Conservation (phyloP, 2,329 filamentous ascomycete genomes). For the Nothophoma quercina region DNA sequence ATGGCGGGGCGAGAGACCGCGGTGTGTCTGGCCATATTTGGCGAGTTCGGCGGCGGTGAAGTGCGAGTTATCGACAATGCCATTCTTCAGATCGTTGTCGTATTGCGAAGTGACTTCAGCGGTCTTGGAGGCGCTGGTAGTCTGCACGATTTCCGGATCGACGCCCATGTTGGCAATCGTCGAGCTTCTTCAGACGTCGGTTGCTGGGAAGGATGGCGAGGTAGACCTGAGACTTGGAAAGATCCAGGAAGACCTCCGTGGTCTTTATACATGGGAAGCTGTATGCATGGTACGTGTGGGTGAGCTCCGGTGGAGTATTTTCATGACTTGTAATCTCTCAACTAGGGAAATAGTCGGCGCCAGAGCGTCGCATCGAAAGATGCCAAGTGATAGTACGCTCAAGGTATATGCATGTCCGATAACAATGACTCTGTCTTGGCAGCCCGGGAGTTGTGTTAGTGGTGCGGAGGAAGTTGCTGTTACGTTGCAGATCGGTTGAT, state of each 20-base stretch:
- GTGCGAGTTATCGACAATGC: conserved; percentile 10
- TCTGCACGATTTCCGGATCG: conserved; percentile 12
- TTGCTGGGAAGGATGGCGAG: background rate
- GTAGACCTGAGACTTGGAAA: conserved; percentile 2
- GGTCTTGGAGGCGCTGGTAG: background rate
- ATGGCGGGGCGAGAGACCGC: conserved; percentile 58
- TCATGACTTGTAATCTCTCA: conserved; percentile 15
- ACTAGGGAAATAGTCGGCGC: conserved; percentile 2
- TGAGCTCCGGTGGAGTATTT: background rate
- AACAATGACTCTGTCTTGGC: background rate
- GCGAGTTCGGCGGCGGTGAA: conserved; percentile 17
- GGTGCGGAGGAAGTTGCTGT: background rate
- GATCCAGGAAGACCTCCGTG: background rate
- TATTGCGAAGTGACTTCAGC: conserved; percentile 9
- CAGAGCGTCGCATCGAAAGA: background rate
- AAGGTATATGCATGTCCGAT: conserved; percentile 3
- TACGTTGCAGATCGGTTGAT: background rate
- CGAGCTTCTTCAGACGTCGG: background rate
- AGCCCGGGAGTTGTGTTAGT: background rate
- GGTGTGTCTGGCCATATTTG: conserved; percentile 24
- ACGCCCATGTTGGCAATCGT: conserved; percentile 7
- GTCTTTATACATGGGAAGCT: conserved; percentile 5
- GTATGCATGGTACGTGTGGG: background rate
- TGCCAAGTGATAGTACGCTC: conserved; percentile 20
- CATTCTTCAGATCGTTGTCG: conserved; percentile 11